Percentiles rank a stretch among this genome's conserved stretches.
Evolutionary conservation across 257 asterid species (phyloP).

Genomic region (Fraxinus cuspidata): DNA sequence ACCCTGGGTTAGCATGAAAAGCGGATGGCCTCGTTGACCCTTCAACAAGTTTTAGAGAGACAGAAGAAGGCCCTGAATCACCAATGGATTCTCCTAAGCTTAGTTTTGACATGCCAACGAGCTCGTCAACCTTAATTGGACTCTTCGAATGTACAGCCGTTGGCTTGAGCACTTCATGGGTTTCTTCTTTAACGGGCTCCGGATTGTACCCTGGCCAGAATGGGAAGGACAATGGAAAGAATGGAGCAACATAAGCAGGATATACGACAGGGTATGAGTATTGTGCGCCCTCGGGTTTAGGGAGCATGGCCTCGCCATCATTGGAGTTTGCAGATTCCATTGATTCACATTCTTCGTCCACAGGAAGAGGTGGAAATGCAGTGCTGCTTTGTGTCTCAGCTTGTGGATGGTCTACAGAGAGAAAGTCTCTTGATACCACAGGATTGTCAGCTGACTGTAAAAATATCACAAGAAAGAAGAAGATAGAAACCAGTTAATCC

Average conservation of each 20-base stretch:
- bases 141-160: slow-evolving; percentile 85
- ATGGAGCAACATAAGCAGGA: slow-evolving; percentile 80
- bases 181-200: slow-evolving; percentile 62
- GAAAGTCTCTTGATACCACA: slow-evolving; percentile 58
- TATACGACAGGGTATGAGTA: slow-evolving; percentile 69
- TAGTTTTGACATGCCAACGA: slow-evolving; percentile 85
- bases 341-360: slow-evolving; percentile 84
- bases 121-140: slow-evolving; percentile 85
- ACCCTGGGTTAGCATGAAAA: slow-evolving; percentile 76
- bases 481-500: slow-evolving; percentile 12
- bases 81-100: slow-evolving; percentile 81
- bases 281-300: slow-evolving; percentile 54
- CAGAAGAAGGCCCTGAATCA: slow-evolving; percentile 49
- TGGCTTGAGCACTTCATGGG: slow-evolving; percentile 91
- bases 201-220: slow-evolving; percentile 63
- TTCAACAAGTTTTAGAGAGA: slow-evolving; percentile 70
- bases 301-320: slow-evolving; percentile 46
- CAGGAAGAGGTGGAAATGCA: slow-evolving; percentile 41
- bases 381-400: slow-evolving; percentile 55
- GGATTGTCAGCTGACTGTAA: slow-evolving; percentile 64
- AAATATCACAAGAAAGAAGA: slow-evolving; percentile 17
- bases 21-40: slow-evolving; percentile 94
- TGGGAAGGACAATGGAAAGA: slow-evolving; percentile 67
- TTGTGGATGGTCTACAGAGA: slow-evolving; percentile 52
- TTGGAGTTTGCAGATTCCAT: slow-evolving; percentile 80